Percentiles rank a stretch among this genome's conserved stretches.
Conservation (phyloP, 2,329 filamentous ascomycete genomes). For the Stagonosporopsis vannaccii region DNA sequence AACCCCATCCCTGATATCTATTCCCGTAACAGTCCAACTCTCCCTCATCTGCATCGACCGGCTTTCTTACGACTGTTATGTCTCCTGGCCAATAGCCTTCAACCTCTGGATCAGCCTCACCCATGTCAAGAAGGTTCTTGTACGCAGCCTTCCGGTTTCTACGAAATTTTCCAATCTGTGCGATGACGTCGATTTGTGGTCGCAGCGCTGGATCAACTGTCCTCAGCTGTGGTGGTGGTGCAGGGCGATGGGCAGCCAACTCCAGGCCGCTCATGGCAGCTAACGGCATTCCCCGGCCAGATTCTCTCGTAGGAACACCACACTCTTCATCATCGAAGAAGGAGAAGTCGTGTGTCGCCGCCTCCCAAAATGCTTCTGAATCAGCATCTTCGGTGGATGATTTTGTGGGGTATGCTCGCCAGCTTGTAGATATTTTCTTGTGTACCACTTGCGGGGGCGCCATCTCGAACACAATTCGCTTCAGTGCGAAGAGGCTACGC, state of each 20-base stretch:
- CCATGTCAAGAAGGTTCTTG: slow-evolving; percentile 45
- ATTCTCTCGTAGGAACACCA: slow-evolving; percentile 56
- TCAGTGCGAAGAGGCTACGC: slow-evolving; percentile 62
- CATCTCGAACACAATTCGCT: slow-evolving; percentile 63
- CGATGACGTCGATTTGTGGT: slow-evolving; percentile 57
- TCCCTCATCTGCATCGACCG: slow-evolving; percentile 50
- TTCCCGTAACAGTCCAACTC: slow-evolving; percentile 61
- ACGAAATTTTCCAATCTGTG: slow-evolving; percentile 62
- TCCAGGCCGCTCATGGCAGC: slow-evolving; percentile 56
- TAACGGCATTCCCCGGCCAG: slow-evolving; percentile 55
- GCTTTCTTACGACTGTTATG: slow-evolving; percentile 63
- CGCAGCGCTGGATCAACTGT: slow-evolving; percentile 18
- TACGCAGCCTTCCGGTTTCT: slow-evolving; percentile 60
- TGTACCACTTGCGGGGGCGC: slow-evolving; percentile 31
- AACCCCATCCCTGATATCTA: slow-evolving; percentile 60
- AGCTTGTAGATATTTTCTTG: slow-evolving; percentile 53
- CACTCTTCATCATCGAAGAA: slow-evolving; percentile 68
- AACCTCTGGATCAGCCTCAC: slow-evolving; percentile 48
- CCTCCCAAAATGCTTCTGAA: slow-evolving; percentile 66
- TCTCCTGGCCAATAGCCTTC: slow-evolving; percentile 68
- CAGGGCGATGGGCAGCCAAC: slow-evolving; percentile 29
- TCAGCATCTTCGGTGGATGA: slow-evolving; percentile 67
- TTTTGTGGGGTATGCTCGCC: slow-evolving; percentile 55
- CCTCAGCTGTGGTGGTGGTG: slow-evolving; percentile 14
- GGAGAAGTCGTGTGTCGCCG: slow-evolving; percentile 66